Conservation (phyloP, 2,329 filamentous ascomycete genomes). For the Fusarium cyanostomum region DNA sequence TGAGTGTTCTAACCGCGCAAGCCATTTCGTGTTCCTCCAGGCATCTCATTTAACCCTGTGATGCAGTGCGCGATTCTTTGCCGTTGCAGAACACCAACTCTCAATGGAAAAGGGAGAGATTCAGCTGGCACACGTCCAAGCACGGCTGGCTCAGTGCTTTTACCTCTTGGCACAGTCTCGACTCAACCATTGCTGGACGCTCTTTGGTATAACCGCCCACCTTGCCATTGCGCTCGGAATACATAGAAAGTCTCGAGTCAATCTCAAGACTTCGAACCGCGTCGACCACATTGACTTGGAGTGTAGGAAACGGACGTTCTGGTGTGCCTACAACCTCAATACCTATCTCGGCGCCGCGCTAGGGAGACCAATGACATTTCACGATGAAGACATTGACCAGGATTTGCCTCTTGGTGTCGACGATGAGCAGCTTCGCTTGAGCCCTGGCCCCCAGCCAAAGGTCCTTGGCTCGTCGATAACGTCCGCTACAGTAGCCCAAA, state of each 20-base stretch:
- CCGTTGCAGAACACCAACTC: constrained; percentile 47
- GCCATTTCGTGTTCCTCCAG: not conserved
- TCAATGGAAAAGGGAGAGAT: constrained; percentile 48
- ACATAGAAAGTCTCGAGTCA: constrained; percentile 43
- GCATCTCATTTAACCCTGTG: not conserved
- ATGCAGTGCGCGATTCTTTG: constrained; percentile 24
- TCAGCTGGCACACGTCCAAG: constrained; percentile 50
- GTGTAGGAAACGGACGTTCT: constrained; percentile 61
- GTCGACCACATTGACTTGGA: constrained; percentile 50
- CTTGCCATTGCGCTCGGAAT: constrained; percentile 52
- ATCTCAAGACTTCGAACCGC: constrained; percentile 1
- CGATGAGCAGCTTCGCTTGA: constrained; percentile 56
- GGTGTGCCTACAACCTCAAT: constrained; percentile 71
- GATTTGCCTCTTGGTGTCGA: constrained; percentile 64
- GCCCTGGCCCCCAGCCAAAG: not conserved
- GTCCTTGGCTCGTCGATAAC: constrained; percentile 35
- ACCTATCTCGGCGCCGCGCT: constrained; percentile 72
- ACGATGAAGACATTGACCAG: constrained; percentile 72
- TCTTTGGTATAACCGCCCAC: constrained; percentile 50
- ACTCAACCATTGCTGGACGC: constrained; percentile 57
- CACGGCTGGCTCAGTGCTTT: constrained; percentile 51
- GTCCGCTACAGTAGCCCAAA: constrained; percentile 47
- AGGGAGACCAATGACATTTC: constrained; percentile 69
- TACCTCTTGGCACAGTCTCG: constrained; percentile 54
- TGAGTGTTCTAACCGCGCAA: not conserved